phyloP scores from a whole-genome alignment of 2,329 filamentous ascomycete species.

The Clarireedia monteithiana region DNA sequence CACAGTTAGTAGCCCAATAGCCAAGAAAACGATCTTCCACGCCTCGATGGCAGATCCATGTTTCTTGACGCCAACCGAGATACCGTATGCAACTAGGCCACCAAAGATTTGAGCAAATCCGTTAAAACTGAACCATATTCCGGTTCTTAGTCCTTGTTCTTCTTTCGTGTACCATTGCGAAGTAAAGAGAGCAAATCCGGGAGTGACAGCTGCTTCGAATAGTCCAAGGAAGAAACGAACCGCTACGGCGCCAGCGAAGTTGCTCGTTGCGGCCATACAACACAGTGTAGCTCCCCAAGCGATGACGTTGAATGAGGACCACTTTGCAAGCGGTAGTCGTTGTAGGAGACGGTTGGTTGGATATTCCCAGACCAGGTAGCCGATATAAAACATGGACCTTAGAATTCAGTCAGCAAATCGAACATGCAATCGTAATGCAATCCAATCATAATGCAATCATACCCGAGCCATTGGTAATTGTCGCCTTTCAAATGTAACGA shows the following conservation, averaged over 20 bases:
- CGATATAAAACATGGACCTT: constrained; percentile 37
- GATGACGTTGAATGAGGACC: constrained; percentile 52
- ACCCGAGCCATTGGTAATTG: constrained; percentile 41
- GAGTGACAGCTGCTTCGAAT: constrained; percentile 61
- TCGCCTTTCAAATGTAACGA: constrained; percentile 32
- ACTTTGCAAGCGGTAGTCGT: constrained; percentile 54
- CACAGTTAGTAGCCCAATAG: constrained; percentile 39
- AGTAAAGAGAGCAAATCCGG: constrained; percentile 61
- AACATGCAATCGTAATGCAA: no score
- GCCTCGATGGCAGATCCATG: constrained; percentile 42
- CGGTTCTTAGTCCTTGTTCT: constrained; percentile 55
- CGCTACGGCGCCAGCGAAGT: constrained; percentile 53
- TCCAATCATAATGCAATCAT: constrained; percentile 1
- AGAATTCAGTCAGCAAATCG: background rate
- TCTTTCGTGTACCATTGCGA: constrained; percentile 65
- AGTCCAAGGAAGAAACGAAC: constrained; percentile 62
- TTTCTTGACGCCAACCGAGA: constrained; percentile 43
- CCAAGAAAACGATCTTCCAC: constrained; percentile 53
- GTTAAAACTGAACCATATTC: constrained; percentile 64
- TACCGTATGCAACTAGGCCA: constrained; percentile 55
- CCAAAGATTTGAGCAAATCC: constrained; percentile 57
- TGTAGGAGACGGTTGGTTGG: constrained; percentile 34
- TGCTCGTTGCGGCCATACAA: constrained; percentile 54
- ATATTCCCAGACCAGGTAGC: constrained; percentile 28
- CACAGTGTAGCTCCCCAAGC: constrained; percentile 53